phyloP scores from a whole-genome alignment of 108 stramenopile species.

The Nitzschia palea region DNA sequence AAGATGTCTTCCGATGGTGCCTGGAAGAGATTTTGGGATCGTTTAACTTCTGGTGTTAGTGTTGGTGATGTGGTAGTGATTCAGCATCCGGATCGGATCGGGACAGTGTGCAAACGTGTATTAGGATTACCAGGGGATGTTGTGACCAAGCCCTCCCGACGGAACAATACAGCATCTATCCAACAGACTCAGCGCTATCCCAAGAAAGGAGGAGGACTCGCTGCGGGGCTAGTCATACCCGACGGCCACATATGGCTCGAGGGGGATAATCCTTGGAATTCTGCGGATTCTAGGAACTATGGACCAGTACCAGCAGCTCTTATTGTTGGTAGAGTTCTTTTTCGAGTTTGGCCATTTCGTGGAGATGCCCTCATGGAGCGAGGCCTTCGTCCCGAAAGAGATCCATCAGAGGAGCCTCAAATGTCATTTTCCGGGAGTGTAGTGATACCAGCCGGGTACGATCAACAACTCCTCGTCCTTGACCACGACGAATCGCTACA shows the following conservation, averaged over 20 bases:
- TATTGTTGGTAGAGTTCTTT: constrained; percentile 81
- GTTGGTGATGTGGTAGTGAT: constrained; percentile 92
- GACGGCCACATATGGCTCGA: constrained; percentile 95
- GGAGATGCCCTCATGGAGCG: constrained; percentile 46
- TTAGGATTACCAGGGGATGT: constrained; percentile 89
- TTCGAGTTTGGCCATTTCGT: constrained; percentile 84
- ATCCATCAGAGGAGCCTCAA: constrained; percentile 18
- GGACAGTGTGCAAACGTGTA: constrained; percentile 93
- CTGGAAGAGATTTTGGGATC: constrained; percentile 32
- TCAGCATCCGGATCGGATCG: constrained; percentile 75
- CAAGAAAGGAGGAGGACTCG: constrained; percentile 9
- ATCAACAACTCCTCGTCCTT: constrained; percentile 37
- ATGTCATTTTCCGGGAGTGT: constrained; percentile 29
- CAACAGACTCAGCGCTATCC: not conserved
- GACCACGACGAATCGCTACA: not conserved
- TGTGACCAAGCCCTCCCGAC: constrained; percentile 56
- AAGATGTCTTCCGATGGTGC: constrained; percentile 24
- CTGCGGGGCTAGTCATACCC: constrained; percentile 53
- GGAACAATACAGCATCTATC: constrained; percentile 14
- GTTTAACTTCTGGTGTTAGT: constrained; percentile 54
- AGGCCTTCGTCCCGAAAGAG: constrained; percentile 27
- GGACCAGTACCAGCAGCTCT: constrained; percentile 88
- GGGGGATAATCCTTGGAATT: constrained; percentile 89
- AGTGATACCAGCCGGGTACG: constrained; percentile 53
- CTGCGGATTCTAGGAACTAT: constrained; percentile 88